Evolutionary conservation across 345 rosid genomes (phyloP).

Genomic region (Dipteronia sinensis): DNA sequence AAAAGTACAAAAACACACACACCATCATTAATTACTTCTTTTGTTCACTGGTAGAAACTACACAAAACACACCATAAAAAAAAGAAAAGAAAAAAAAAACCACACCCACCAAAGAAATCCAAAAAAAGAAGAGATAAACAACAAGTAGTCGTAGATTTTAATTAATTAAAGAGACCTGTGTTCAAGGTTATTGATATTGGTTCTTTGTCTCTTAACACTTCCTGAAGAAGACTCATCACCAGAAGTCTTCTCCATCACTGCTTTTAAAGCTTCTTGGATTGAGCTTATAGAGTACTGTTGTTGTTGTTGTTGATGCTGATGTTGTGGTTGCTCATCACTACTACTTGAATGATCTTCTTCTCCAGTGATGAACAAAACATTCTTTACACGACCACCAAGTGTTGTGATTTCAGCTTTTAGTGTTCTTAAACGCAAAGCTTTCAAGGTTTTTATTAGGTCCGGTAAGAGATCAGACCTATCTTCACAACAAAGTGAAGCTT

Average conservation of each 20-base stretch:
- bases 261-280: slow-evolving; percentile 88
- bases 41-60: slow-evolving; percentile 17
- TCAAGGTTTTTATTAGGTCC: slow-evolving; percentile 82
- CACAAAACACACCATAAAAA: slow-evolving; percentile 30
- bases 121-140: slow-evolving; percentile 1
- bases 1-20: slow-evolving; percentile 11
- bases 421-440: slow-evolving; percentile 74
- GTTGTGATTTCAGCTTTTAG: slow-evolving; percentile 95
- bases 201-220: slow-evolving; percentile 84
- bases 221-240: slow-evolving; percentile 76
- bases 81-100: not conserved
- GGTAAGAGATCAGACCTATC: slow-evolving; percentile 90
- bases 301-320: slow-evolving; percentile 31
- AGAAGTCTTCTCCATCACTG: slow-evolving; percentile 81
- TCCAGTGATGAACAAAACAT: slow-evolving; percentile 84
- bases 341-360: slow-evolving; percentile 54
- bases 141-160: not conserved
- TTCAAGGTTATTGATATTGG: slow-evolving; percentile 62
- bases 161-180: slow-evolving; percentile 59
- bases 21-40: slow-evolving; percentile 17
- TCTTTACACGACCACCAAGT: slow-evolving; percentile 89
- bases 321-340: slow-evolving; percentile 29
- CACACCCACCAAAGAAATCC: not conserved
- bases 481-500: slow-evolving; percentile 92
- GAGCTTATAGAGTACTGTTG: slow-evolving; percentile 65